These are phyloP conservation scores for Austroboletus novae-zelandiae DNA, from an alignment of 1,284 basidiomycete genomes.

Conservation along the genomic window DNA sequence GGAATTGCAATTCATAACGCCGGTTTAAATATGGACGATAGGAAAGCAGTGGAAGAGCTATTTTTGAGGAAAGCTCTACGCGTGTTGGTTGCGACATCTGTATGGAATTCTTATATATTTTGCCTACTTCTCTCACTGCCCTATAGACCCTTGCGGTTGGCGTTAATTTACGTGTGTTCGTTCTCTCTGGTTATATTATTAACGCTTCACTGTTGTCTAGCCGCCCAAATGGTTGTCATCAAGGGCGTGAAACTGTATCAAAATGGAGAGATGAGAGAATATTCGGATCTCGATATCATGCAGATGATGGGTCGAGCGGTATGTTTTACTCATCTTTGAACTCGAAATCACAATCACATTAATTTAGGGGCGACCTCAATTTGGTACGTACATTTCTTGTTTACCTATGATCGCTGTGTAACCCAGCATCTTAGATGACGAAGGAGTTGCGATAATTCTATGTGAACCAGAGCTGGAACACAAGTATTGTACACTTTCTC, in stretches of 20 bases:
- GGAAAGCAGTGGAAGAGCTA: slow-evolving; percentile 66
- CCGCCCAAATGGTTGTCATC: slow-evolving; percentile 79
- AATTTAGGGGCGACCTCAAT: slow-evolving; percentile 86
- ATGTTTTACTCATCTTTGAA: slow-evolving; percentile 28
- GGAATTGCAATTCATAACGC: slow-evolving; percentile 90
- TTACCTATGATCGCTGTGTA: slow-evolving; percentile 4
- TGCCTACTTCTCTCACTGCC: slow-evolving; percentile 8
- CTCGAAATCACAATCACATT: neutral
- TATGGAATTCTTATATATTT: slow-evolving; percentile 32
- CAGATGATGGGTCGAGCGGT: slow-evolving; percentile 86
- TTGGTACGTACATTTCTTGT: slow-evolving; percentile 48
- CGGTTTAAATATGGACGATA: slow-evolving; percentile 72
- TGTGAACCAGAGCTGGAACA: slow-evolving; percentile 72
- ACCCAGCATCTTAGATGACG: slow-evolving; percentile 54
- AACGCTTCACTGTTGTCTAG: slow-evolving; percentile 35
- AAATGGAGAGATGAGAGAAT: slow-evolving; percentile 63
- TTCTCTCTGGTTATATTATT: neutral
- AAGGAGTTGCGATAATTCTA: slow-evolving; percentile 76
- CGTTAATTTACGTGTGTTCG: slow-evolving; percentile 75
- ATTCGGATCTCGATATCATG: slow-evolving; percentile 80
- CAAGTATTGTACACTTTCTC: slow-evolving; percentile 67
- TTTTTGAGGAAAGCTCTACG: slow-evolving; percentile 66
- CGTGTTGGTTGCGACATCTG: slow-evolving; percentile 72
- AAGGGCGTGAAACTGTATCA: slow-evolving; percentile 78
- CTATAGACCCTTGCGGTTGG: slow-evolving; percentile 81